Evolutionary conservation across 2,329 filamentous ascomycete genomes (phyloP).

Genomic region (Pseudovirgaria hyperparasitica): DNA sequence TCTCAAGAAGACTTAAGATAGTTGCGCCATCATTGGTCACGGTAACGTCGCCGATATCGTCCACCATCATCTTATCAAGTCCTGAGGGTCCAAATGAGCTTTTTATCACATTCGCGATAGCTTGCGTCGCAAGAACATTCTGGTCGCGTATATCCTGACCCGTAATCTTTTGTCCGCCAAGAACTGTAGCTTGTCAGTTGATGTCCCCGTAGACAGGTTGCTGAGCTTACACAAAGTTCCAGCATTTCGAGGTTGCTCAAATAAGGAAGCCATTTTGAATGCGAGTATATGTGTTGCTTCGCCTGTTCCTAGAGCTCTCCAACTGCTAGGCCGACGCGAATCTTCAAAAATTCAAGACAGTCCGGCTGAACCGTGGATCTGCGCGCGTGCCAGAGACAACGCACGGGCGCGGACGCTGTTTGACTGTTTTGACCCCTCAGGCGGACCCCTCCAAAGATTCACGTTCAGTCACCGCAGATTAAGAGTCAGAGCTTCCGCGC

Average conservation of each 20-base stretch:
- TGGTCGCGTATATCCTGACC: conserved; percentile 94
- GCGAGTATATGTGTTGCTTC: conserved; percentile 17
- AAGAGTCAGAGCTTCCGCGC: too few relatives aligned
- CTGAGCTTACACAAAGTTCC: conserved; percentile 69
- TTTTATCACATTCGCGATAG: conserved; percentile 97
- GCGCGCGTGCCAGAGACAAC: too few relatives aligned
- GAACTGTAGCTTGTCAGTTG: conserved; percentile 42
- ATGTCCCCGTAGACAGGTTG: conserved; percentile 1
- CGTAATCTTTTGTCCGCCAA: conserved; percentile 95
- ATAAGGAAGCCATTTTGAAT: conserved; percentile 76
- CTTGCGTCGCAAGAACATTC: conserved; percentile 92
- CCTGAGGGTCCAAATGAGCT: conserved; percentile 96
- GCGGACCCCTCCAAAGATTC: too few relatives aligned
- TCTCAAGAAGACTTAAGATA: conserved; percentile 86
- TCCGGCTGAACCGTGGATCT: too few relatives aligned
- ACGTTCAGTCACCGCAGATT: too few relatives aligned
- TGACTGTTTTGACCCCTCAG: too few relatives aligned
- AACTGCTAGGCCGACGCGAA: conserved; percentile 1
- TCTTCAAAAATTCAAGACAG: conserved; percentile 4
- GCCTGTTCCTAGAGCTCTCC: conserved; percentile 6
- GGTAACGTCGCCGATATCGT: conserved; percentile 98
- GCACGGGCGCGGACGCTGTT: too few relatives aligned
- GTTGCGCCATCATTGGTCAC: conserved; percentile 98
- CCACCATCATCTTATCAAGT: conserved; percentile 99
- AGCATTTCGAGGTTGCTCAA: conserved; percentile 82